Base-by-base conservation (phyloP, 345 rosid genomes). In the Capsella bursapastoris region DNA sequence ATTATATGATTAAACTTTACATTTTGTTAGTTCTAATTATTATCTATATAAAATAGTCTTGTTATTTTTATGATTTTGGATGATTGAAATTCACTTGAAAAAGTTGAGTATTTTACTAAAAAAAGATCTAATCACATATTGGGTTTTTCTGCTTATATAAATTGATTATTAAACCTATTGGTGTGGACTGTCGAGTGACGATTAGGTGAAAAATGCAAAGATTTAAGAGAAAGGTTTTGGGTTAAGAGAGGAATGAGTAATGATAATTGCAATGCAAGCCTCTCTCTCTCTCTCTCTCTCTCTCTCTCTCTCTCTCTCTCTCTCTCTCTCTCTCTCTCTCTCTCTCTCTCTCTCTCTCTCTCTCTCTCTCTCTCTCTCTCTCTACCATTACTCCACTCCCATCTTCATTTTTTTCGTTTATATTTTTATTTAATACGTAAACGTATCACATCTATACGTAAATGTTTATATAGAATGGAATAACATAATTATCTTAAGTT, bases 211-310 rank as follows among this genome's bases (percentile, higher is more conserved):
- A 65, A 29, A 62, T 3, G 55, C 27, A 59, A 58, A 31, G 61
- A 66, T 10, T 56, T 14, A 61, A 76, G 65, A 45, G 70, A 62
- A 41, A 43, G 38, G 35, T 63, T 63, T 35, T 35, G 50, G 68
- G 62, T 55, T 28, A 32, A 64, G 52, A 41, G 32, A 63, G 34
- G 52, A 6, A 50, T 4, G 41, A 52, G 61, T 58, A 5, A 70
- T 61, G 59, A 57, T 55, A 37, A 77, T 74, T 75, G 86, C 76
- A 83, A 67, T 68, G 79, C 79, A 68, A 87, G 90, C 74, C 84
- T 83, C 84, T 82, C 78, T 64, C 75, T 78, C 84, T n/a, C 69
- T 82, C 82, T 62, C 78, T 66, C 63, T 66, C 58, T 57, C 67
- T 59, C 68, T 60, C 71, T 78, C 52, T 57, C 78, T 67, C 68